Conservation (phyloP, 108 stramenopile genomes). For the Cyclotella choctawhatcheeana region DNA sequence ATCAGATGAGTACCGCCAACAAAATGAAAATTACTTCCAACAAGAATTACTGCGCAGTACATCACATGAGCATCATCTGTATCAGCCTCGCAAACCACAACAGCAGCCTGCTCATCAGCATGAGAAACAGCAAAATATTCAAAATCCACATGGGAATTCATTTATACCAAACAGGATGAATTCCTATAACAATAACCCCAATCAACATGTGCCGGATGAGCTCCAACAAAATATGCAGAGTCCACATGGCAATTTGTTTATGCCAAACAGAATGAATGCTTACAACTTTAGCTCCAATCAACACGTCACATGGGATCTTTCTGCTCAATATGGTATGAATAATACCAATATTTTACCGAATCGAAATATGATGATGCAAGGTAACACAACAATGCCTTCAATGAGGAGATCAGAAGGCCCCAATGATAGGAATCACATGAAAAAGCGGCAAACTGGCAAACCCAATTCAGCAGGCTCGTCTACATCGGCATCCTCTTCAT, state of each 20-base stretch:
- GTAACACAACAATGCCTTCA: not conserved
- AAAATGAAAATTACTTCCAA: not conserved
- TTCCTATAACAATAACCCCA: not conserved
- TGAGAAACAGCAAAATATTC: not conserved
- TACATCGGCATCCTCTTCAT: conserved; percentile 22
- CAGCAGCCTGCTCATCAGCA: conserved; percentile 3
- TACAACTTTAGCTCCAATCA: not conserved
- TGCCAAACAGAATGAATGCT: not conserved
- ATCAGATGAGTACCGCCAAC: not conserved
- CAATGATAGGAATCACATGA: not conserved
- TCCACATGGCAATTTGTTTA: conserved; percentile 4
- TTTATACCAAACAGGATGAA: conserved; percentile 8
- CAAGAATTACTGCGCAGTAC: not conserved
- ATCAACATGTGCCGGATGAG: conserved; percentile 2
- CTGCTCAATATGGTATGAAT: no score
- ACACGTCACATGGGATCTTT: no score
- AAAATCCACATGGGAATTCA: not conserved
- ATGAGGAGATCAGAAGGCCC: not conserved
- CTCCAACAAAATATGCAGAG: not conserved
- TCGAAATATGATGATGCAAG: conserved; percentile 4
- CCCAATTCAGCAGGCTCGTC: conserved; percentile 21
- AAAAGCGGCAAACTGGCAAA: not conserved
- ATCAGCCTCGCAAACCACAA: not conserved
- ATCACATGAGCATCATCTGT: not conserved
- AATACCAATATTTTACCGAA: no score